phyloP scores from a whole-genome alignment of 2,329 filamentous ascomycete species.

The Arachnopeziza araneosa region DNA sequence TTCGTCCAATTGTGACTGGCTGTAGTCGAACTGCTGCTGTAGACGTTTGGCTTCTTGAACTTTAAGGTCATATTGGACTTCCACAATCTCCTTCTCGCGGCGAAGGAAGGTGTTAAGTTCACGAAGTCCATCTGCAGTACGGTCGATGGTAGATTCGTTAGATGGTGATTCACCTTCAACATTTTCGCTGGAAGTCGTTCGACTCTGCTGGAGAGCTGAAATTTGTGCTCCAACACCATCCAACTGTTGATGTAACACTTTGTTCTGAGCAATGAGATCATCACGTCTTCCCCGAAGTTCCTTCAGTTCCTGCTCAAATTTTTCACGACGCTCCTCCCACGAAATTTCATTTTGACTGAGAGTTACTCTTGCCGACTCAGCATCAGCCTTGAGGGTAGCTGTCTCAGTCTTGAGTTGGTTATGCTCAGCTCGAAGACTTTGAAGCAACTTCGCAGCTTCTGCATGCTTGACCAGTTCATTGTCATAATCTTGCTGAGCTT shows the following conservation, averaged over 20 bases:
- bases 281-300: slow-evolving; percentile 76
- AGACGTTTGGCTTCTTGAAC: slow-evolving; percentile 81
- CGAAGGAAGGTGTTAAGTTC: slow-evolving; percentile 89
- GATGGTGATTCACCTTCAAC: slow-evolving; percentile 37
- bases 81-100: slow-evolving; percentile 94
- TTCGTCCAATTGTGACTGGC: slow-evolving; percentile 83
- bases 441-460: slow-evolving; percentile 82
- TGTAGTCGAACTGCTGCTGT: slow-evolving; percentile 84
- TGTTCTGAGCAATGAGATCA: slow-evolving; percentile 84
- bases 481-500: slow-evolving; percentile 93
- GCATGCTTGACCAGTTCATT: slow-evolving; percentile 91
- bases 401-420: slow-evolving; percentile 78
- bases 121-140: slow-evolving; percentile 69
- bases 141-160: slow-evolving; percentile 43
- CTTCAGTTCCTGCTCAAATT: slow-evolving; percentile 75
- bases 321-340: slow-evolving; percentile 76
- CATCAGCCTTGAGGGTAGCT: slow-evolving; percentile 69
- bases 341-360: slow-evolving; percentile 77
- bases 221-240: slow-evolving; percentile 80
- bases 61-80: slow-evolving; percentile 91
- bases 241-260: slow-evolving; percentile 81
- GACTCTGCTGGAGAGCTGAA: slow-evolving; percentile 69
- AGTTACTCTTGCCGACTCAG: slow-evolving; percentile 76
- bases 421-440: slow-evolving; percentile 71
- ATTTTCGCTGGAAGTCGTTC: slow-evolving; percentile 50